Evolutionary conservation across 306 rosid species (phyloP), one percentile per base, ranked within the genome.

Genomic region (Comarum palustre): DNA sequence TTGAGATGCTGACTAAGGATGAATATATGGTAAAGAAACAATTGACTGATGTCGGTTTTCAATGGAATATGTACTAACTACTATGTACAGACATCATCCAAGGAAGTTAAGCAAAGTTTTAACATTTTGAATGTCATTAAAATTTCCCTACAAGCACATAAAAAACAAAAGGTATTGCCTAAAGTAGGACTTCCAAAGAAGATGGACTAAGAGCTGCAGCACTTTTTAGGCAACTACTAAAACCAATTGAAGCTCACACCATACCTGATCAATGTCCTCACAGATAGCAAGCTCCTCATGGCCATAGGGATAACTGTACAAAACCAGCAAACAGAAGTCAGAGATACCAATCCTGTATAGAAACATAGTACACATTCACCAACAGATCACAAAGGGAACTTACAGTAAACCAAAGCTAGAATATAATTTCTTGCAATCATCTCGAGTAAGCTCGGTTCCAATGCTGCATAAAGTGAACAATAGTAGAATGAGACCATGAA

Each of bases 261-360:
- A 83, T 77, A 94, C 99, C 96, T 94, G 99, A 82, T 94, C 99
- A 77, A 94, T 86, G 79, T 94, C 97, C 83, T 94, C 99, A 77
- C 92, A 89, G 68, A 91, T 82, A 77, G 95, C 93, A 55, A 94
- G 99, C 75, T 94, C 97, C 86, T 94, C 97, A 27, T 94, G 99
- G 55, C 97, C 97, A 71, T 91, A 94, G 25, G 99, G 99, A 71
- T 87, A 91, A 39, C 99, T 89, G 90, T 74, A 78, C 29, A 43
- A 48, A 61, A 82, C 25, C 81, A 69, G 70, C 61, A 66, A 55
- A 61, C 42, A 52, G 64, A 19, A 69, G 75, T 76, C 34, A 80
- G 70, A 42, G 66, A 63, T 25, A 72, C 3, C 55, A 66, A 27
- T 48, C 78, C 77, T 75, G 64, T 80, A 39, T 72, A 27, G 63